phyloP scores from a whole-genome alignment of 2,329 filamentous ascomycete genomes.

The Myriosclerotinia scirpicola region DNA sequence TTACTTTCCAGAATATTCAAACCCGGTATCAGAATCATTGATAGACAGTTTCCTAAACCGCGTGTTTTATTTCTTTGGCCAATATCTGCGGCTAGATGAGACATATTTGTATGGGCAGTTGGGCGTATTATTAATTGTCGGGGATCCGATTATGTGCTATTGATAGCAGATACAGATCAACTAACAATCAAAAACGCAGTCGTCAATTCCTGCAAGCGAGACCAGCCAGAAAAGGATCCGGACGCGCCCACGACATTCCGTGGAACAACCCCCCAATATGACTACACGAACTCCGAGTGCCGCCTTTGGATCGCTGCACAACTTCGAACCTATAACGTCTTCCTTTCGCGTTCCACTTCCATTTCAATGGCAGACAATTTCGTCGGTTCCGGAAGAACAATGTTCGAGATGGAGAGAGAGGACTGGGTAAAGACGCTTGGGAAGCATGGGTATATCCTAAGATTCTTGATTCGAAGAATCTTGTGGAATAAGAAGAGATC shows the following conservation, averaged over 20 bases:
- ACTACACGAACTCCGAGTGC: not conserved
- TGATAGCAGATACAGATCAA: not conserved
- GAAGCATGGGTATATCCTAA: not conserved
- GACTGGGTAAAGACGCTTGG: slow-evolving; percentile 7
- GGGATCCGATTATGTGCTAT: not conserved
- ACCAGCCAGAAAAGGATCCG: not conserved
- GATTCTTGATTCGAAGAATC: slow-evolving; percentile 9
- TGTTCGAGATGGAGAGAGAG: slow-evolving; percentile 9
- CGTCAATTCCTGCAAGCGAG: not conserved
- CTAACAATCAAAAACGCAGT: not conserved
- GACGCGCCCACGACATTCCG: not conserved
- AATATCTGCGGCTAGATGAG: not conserved
- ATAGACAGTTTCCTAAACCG: no score
- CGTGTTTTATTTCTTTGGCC: not conserved
- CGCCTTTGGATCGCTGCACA: slow-evolving; percentile 6
- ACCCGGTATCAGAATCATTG: no score
- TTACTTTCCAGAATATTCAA: no score
- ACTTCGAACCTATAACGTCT: not conserved
- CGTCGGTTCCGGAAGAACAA: not conserved
- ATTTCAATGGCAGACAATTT: not conserved
- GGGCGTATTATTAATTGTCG: not conserved
- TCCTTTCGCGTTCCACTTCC: not conserved
- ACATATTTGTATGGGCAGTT: not conserved
- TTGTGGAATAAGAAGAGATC: slow-evolving; percentile 10
- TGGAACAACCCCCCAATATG: not conserved